Evolutionary conservation across 768 basidiomycete species (phyloP), one percentile per base, ranked within the genome.

Genomic region (Suillus lakei): DNA sequence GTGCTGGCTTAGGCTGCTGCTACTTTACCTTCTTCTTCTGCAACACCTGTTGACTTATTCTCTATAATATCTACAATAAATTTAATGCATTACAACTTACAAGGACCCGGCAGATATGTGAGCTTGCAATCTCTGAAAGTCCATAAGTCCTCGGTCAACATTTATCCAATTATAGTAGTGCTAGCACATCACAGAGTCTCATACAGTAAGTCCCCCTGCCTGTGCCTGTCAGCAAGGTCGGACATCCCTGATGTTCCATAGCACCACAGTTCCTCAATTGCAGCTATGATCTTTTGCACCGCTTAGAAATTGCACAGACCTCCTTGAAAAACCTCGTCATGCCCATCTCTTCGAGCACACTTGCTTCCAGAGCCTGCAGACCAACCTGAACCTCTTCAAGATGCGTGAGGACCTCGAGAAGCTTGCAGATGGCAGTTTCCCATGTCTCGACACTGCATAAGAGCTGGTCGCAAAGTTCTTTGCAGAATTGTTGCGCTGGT

Each of bases 351-450:
- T 23, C 4, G 12, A 46, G 46, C n/a, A 46, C 46, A 46, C 46
- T 46, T 10, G 9, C n/a, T 46, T 46, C 23, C 46, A 46, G 46
- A 1, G 9, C 46, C 46, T 3, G 10, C n/a, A 46, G 46, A 46
- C 46, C 46, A 46, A 46, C 44, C 44, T 46, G 44, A 46, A 46
- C 44, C 44, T 46, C 44, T 46, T 46, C 44, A 46, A 46, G 44
- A 12, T 9, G 9, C 9, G 2, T n/a, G 9, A n/a, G 44, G 9
- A 46, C 44, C 44, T 46, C 9, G 10, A 46, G 44, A 46, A 46
- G 44, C 44, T 46, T 46, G n/a, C 44, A 46, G 44, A n/a, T 12
- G 21, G 44, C n/a, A 12, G 44, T 46, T n/a, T 46, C 44, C 44
- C n/a, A 10, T 46, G 44, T 46, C 44, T 46, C 15, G 9, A 46